Conservation (phyloP, 2,329 filamentous ascomycete genomes). For the Bimuria novae-zelandiae region DNA sequence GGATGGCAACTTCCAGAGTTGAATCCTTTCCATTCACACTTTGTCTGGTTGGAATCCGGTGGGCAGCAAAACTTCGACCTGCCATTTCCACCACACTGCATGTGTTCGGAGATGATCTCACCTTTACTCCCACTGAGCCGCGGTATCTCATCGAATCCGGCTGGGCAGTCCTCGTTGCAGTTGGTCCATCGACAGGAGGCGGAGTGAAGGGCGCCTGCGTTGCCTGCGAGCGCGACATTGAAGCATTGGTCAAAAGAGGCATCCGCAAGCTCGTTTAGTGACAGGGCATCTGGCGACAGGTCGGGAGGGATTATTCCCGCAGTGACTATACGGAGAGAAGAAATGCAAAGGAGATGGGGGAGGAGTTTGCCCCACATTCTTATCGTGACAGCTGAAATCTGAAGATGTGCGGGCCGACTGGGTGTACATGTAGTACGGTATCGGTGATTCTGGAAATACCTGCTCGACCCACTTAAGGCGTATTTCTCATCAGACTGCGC, state of each 20-base stretch:
- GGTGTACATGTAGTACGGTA: too few species aligned
- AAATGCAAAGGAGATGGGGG: not conserved
- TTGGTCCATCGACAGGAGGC: constrained; percentile 6
- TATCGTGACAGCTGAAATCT: not conserved
- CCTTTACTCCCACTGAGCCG: not conserved
- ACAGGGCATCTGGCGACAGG: not conserved
- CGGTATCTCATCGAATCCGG: constrained; percentile 2
- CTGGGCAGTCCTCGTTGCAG: constrained; percentile 1
- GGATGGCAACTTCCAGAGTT: constrained; percentile 2
- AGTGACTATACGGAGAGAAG: not conserved
- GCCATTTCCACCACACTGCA: not conserved
- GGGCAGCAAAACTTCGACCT: constrained; percentile 7
- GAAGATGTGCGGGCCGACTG: not conserved
- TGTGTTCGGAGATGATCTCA: constrained; percentile 6
- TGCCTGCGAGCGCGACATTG: not conserved
- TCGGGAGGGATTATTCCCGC: not conserved
- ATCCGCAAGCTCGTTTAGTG: not conserved
- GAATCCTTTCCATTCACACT: constrained; percentile 2
- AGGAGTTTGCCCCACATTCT: not conserved
- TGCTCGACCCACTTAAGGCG: too few species aligned
- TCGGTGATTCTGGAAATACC: too few species aligned
- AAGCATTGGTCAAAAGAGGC: not conserved
- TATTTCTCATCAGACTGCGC: too few species aligned
- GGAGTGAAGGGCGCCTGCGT: too few species aligned
- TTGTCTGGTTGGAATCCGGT: not conserved